Base-by-base conservation (phyloP, 1,284 basidiomycete genomes). In the Vanrija sp. region DNA sequence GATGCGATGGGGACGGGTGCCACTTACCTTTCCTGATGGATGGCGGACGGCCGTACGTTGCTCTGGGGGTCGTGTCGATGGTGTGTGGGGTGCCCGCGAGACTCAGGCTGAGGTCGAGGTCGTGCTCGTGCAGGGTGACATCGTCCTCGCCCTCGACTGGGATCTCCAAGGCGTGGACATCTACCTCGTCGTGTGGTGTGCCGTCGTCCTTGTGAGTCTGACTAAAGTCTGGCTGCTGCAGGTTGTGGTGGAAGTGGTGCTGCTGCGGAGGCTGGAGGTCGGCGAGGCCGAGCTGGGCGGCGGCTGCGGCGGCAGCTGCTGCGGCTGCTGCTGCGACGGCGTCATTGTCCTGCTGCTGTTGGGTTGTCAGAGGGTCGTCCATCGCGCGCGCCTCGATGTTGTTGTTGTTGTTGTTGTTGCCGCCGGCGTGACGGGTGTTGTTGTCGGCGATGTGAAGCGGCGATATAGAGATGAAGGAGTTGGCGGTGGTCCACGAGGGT, bases 1-100 rank as follows among this genome's bases (percentile, higher is more conserved):
- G 21, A 23, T 23, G 21, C 21, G 21, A 23, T 23, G 21, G 21
- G 21, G 39, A 26, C 7, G 3, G 3, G 34, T 26, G 12, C 2
- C 10, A 51, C 69, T 58, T 28, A 72, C 70, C 70, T 50, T 75
- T 75, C 14, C 73, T 51, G 39, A 75, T 75, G 46, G 68, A 72
- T 23, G 73, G 73, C 48, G 73, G 73, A 43, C 73, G 51, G 16
- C 61, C 61, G 42, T 56, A 67, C 7, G 61, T 38, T 14, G 52
- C 42, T 15, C 47, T 54, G 2, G 51, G 45, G 5, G 48, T 39
- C 0, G 55, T 34, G 25, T 57, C 55, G 15, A 54, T 23, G 2
- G 34, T 47, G 28, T 59, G 54, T 4, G 56, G 54, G 4, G 46
- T 52, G 2, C 55, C 54, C 38, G 47, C 60, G 25, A 65, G 49